These are phyloP conservation scores for Phialophora tarda DNA, from an alignment of 2,329 filamentous ascomycete genomes.

Conservation along the genomic window DNA sequence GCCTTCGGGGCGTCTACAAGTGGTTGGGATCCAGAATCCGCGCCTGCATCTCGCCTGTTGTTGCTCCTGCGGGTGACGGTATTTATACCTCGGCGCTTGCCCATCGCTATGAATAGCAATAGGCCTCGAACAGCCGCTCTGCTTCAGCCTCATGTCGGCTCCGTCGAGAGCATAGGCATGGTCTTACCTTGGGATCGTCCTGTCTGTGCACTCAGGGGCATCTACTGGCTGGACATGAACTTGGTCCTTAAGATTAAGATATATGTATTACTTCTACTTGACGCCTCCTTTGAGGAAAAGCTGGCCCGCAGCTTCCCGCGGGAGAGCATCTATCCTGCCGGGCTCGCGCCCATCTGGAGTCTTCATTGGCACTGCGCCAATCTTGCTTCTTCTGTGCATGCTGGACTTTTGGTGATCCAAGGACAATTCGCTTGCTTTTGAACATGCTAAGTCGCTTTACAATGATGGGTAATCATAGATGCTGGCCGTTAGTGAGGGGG, in stretches of 20 bases:
- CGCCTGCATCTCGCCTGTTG: not conserved
- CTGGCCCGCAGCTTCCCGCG: conserved; percentile 20
- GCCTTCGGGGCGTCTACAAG: not conserved
- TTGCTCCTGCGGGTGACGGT: conserved; percentile 5
- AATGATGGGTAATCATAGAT: conserved; percentile 13
- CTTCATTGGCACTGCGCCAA: conserved; percentile 17
- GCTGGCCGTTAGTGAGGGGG: conserved; percentile 15
- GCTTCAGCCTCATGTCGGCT: conserved; percentile 9
- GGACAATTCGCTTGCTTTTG: conserved; percentile 9
- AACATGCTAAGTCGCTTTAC: conserved; percentile 15
- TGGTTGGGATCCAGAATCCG: not conserved
- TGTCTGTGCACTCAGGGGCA: not conserved
- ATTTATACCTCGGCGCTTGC: conserved; percentile 21
- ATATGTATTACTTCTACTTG: conserved; percentile 22
- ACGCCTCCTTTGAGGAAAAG: conserved; percentile 1
- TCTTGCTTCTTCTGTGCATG: conserved; percentile 3
- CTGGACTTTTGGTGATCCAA: conserved; percentile 14
- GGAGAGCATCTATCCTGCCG: conserved; percentile 9
- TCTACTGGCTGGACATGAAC: too few species aligned
- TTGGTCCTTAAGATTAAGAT: not conserved
- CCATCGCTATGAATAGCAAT: conserved; percentile 11
- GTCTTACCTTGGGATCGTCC: too few species aligned
- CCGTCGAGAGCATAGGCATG: not conserved
- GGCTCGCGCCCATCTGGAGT: conserved; percentile 26
- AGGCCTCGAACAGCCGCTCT: conserved; percentile 10